phyloP scores from a whole-genome alignment of 306 rosid genomes.

The Adenanthera pavonina region DNA sequence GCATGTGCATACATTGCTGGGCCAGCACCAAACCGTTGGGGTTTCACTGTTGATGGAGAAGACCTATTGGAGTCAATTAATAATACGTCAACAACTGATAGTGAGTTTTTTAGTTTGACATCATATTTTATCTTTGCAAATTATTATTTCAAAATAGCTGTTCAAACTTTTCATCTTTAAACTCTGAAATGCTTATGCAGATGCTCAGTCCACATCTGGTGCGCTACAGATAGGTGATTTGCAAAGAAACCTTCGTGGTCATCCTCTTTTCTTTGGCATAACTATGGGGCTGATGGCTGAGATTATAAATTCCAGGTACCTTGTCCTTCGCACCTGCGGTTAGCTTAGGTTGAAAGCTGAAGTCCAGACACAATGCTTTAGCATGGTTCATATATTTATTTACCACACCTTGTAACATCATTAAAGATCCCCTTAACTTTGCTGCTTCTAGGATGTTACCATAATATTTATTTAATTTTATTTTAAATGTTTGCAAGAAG shows the following conservation, averaged over 20 bases:
- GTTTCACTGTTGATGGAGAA: slow-evolving; percentile 77
- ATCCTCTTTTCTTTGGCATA: slow-evolving; percentile 95
- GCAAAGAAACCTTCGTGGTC: slow-evolving; percentile 64
- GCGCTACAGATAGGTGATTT: slow-evolving; percentile 47
- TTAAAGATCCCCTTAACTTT: background rate
- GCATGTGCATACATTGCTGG: slow-evolving; percentile 99
- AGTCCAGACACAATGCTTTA: background rate
- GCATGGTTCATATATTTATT: background rate
- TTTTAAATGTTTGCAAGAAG: background rate
- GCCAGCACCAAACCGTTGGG: slow-evolving; percentile 99
- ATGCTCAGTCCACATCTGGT: slow-evolving; percentile 46
- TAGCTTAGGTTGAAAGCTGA: slow-evolving; percentile 31
- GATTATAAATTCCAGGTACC: slow-evolving; percentile 94
- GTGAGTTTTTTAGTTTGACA: slow-evolving; percentile 55
- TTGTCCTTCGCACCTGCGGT: slow-evolving; percentile 39
- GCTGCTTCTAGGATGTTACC: background rate
- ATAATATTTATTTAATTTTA: background rate
- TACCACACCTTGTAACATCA: background rate
- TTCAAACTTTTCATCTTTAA: slow-evolving; percentile 22
- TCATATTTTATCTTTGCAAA: slow-evolving; percentile 2
- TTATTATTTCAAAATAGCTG: slow-evolving; percentile 27
- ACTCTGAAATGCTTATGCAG: slow-evolving; percentile 49
- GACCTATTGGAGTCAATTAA: slow-evolving; percentile 68
- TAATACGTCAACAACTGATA: slow-evolving; percentile 48
- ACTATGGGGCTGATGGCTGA: slow-evolving; percentile 96